These are phyloP conservation scores for Hypoxylon cercidicola DNA, from an alignment of 495 filamentous ascomycete species.

Conservation along the genomic window DNA sequence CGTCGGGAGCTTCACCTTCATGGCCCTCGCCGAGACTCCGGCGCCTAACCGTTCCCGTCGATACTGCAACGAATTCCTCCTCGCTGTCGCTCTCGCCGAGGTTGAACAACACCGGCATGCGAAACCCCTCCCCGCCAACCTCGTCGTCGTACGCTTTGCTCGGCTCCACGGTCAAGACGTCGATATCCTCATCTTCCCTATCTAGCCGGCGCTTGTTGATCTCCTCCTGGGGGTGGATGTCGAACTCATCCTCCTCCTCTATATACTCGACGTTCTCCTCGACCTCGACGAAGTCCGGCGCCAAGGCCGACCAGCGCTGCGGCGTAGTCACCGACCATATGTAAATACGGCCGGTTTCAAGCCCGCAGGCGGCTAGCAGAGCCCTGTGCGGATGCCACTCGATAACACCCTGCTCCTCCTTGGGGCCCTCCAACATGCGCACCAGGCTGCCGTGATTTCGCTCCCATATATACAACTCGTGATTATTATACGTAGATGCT, in stretches of 20 bases:
- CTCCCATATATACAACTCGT: slow-evolving; percentile 99
- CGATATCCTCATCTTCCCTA: slow-evolving; percentile 84
- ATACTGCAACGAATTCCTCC: slow-evolving; percentile 88
- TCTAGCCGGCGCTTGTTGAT: slow-evolving; percentile 90
- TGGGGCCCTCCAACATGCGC: slow-evolving; percentile 94
- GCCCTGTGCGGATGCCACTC: slow-evolving; percentile 97
- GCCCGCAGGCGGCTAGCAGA: slow-evolving; percentile 85
- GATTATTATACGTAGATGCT: slow-evolving; percentile 94
- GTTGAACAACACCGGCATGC: slow-evolving; percentile 88
- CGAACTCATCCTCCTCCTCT: slow-evolving; percentile 96
- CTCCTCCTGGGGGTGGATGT: slow-evolving; percentile 95
- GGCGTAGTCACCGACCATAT: slow-evolving; percentile 92
- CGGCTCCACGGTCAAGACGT: slow-evolving; percentile 81
- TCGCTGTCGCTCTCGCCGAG: slow-evolving; percentile 78
- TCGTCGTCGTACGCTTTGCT: slow-evolving; percentile 68
- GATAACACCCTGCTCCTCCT: slow-evolving; percentile 92
- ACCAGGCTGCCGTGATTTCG: slow-evolving; percentile 90
- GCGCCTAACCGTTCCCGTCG: slow-evolving; percentile 82
- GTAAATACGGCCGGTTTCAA: slow-evolving; percentile 89
- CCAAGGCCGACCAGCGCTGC: slow-evolving; percentile 95
- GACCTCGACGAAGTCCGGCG: slow-evolving; percentile 95
- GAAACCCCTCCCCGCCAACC: slow-evolving; percentile 66
- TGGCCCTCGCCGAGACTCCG: slow-evolving; percentile 67
- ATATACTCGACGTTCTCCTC: slow-evolving; percentile 98
- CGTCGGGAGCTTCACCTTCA: slow-evolving; percentile 52